phyloP scores from a whole-genome alignment of 2,329 filamentous ascomycete genomes.

The Thelonectria blattea region DNA sequence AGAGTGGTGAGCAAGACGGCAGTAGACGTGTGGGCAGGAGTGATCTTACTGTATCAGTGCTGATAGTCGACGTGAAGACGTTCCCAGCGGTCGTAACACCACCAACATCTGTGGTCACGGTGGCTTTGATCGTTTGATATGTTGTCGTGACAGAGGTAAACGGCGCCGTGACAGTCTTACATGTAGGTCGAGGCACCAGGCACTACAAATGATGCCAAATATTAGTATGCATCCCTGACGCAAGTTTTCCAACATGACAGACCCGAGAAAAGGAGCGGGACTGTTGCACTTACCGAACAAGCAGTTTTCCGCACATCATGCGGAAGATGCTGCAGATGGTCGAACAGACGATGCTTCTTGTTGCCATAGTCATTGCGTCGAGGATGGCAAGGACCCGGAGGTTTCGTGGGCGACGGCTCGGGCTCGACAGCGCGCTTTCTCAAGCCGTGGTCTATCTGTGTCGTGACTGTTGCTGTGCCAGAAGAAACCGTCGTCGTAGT shows the following conservation, averaged over 20 bases:
- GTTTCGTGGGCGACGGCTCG: neutral
- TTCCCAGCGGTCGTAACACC: neutral
- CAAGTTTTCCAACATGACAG: neutral
- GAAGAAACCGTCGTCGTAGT: neutral
- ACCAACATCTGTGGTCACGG: neutral
- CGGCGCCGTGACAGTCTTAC: neutral
- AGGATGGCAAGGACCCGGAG: neutral
- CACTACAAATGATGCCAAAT: neutral
- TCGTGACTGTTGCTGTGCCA: neutral
- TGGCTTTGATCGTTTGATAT: neutral
- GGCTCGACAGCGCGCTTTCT: neutral
- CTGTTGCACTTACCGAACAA: neutral
- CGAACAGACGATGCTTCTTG: neutral
- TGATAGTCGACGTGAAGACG: neutral
- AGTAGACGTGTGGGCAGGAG: neutral
- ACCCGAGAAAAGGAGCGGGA: neutral
- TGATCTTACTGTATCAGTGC: neutral
- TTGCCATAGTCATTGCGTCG: neutral
- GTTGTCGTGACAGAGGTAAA: neutral
- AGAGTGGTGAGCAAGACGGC: neutral
- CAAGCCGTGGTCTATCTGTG: neutral
- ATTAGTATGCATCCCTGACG: neutral
- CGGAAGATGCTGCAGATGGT: neutral
- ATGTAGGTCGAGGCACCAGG: neutral
- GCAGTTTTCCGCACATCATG: neutral